Percentiles rank a stretch among this genome's conserved stretches.
phyloP scores from a whole-genome alignment of 495 filamentous ascomycete genomes.

The Parachaetomium inaequale region DNA sequence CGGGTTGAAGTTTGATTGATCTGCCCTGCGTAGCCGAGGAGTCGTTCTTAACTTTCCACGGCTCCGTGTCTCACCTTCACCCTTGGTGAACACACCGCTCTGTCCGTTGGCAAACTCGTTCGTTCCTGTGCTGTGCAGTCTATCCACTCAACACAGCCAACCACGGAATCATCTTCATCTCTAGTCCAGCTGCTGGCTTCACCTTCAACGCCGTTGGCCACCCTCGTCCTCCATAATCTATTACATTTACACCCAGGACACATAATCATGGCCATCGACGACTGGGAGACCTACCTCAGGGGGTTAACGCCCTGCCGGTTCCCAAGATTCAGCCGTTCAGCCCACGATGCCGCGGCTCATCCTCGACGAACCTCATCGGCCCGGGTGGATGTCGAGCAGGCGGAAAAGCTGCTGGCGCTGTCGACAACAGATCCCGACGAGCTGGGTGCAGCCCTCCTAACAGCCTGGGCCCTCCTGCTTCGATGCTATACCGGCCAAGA shows the following conservation, averaged over 20 bases:
- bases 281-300: constrained; percentile 13
- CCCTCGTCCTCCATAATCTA: background rate
- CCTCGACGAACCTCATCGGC: constrained; percentile 8
- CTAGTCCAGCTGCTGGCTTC: background rate
- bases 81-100: background rate
- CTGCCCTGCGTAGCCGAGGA: background rate
- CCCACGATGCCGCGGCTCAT: background rate
- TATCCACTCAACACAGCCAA: background rate
- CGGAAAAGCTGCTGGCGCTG: constrained; percentile 12
- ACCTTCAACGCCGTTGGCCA: background rate
- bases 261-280: constrained; percentile 3
- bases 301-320: constrained; percentile 19
- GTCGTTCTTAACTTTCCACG: background rate
- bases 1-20: background rate
- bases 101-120: background rate
- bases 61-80: background rate
- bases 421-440: constrained; percentile 10
- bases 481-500: constrained; percentile 30
- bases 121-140: background rate
- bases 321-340: constrained; percentile 18
- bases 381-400: constrained; percentile 17
- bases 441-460: constrained; percentile 17
- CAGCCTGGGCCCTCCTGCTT: constrained; percentile 26
- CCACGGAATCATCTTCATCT: background rate
- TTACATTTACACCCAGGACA: background rate